Evolutionary conservation across 2,329 filamentous ascomycete genomes (phyloP).

Genomic region (Epichloe uncinata): DNA sequence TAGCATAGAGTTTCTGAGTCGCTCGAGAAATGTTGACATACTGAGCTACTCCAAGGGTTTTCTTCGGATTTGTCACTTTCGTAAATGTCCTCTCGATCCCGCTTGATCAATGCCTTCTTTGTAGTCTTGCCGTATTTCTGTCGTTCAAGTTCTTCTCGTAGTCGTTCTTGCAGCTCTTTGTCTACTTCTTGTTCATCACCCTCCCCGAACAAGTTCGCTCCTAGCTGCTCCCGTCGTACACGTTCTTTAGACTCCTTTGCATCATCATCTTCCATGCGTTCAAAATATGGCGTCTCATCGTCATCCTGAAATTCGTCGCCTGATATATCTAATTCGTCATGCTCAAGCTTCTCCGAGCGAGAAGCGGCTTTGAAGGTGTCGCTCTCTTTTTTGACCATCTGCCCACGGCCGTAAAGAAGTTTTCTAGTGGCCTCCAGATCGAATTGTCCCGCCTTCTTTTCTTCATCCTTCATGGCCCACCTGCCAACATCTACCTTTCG

Average conservation of each 20-base stretch:
- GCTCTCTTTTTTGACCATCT: conserved; percentile 55
- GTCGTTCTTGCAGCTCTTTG: conserved; percentile 56
- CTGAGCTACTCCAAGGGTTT: conserved; percentile 27
- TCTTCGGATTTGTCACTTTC: conserved; percentile 50
- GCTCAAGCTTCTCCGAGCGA: conserved; percentile 53
- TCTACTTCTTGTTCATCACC: conserved; percentile 60
- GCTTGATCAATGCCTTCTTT: conserved; percentile 68
- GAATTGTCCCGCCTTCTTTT: conserved; percentile 41
- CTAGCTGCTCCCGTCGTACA: conserved; percentile 70
- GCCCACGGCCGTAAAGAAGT: conserved; percentile 37
- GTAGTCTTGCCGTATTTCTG: conserved; percentile 64
- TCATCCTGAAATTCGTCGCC: conserved; percentile 76
- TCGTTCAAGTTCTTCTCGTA: conserved; percentile 53
- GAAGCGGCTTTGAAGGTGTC: conserved; percentile 47
- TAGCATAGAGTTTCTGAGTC: conserved; percentile 6
- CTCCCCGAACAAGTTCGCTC: conserved; percentile 69
- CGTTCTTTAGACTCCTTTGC: conserved; percentile 56
- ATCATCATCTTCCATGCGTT: conserved; percentile 71
- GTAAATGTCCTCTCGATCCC: conserved; percentile 79
- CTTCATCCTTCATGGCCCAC: conserved; percentile 63
- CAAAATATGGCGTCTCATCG: conserved; percentile 64
- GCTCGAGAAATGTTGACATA: conserved; percentile 10
- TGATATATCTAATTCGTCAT: conserved; percentile 54
- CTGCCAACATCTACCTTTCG: conserved; percentile 63
- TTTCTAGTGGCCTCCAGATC: conserved; percentile 47